These are phyloP conservation scores for Malus fusca DNA, from an alignment of 306 rosid species.

Conservation along the genomic window DNA sequence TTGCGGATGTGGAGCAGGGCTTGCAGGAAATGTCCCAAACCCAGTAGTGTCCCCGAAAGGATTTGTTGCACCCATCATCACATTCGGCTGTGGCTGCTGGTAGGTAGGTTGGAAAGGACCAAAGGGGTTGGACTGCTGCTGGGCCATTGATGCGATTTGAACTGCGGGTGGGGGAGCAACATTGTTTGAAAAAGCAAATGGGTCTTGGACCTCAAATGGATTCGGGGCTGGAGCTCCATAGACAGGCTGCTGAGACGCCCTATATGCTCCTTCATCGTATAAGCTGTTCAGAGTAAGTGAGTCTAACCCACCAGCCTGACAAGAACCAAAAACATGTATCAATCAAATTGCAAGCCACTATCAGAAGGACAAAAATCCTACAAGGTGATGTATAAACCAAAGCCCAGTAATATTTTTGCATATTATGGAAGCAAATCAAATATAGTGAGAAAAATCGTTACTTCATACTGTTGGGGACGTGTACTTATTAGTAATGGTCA, in stretches of 20 bases:
- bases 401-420: not conserved
- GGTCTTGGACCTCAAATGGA: constrained; percentile 90
- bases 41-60: constrained; percentile 84
- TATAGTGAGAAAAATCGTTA: not conserved
- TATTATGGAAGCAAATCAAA: too few relatives aligned
- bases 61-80: constrained; percentile 66
- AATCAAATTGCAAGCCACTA: not conserved
- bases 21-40: constrained; percentile 58
- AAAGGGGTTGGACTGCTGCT: constrained; percentile 78
- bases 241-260: constrained; percentile 82
- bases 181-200: constrained; percentile 61
- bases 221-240: constrained; percentile 90
- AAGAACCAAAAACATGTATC: constrained; percentile 13
- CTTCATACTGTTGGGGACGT: not conserved
- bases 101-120: constrained; percentile 68
- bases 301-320: constrained; percentile 95
- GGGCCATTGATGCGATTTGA: constrained; percentile 68
- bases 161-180: constrained; percentile 57
- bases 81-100: constrained; percentile 49
- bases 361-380: not conserved
- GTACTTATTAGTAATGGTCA: not conserved
- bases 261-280: constrained; percentile 79
- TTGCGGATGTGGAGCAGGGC: constrained; percentile 53
- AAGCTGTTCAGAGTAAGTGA: constrained; percentile 79
- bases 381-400: not conserved